phyloP scores from a whole-genome alignment of 2,329 filamentous ascomycete species.

The Sclerotinia spermophila region DNA sequence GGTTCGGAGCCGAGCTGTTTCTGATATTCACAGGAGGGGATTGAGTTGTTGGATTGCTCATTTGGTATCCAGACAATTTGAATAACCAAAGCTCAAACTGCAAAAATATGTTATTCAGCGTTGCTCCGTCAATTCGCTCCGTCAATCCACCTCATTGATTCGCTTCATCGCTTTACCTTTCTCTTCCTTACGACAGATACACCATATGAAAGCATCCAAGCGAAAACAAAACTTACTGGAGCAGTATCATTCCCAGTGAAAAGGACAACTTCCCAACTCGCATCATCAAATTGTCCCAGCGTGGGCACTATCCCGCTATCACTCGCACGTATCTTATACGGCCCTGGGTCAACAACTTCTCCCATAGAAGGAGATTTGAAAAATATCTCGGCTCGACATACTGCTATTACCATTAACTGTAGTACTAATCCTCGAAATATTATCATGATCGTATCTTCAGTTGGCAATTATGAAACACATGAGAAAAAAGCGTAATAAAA shows the following conservation, averaged over 20 bases:
- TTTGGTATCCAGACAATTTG: neutral
- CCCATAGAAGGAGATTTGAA: slow-evolving; percentile 10
- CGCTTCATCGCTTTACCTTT: neutral
- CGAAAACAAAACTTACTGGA: slow-evolving; percentile 5
- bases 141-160: neutral
- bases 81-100: neutral
- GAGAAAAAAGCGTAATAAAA: neutral
- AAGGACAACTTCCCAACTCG: slow-evolving; percentile 12
- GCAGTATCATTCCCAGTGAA: slow-evolving; percentile 12
- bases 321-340: slow-evolving; percentile 3
- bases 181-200: neutral
- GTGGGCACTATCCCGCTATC: slow-evolving; percentile 14
- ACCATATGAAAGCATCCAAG: neutral
- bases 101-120: neutral
- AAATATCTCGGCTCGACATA: slow-evolving; percentile 7
- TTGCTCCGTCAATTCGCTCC: neutral
- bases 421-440: neutral
- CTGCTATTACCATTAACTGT: neutral
- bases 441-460: neutral
- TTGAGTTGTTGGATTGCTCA: slow-evolving; percentile 8
- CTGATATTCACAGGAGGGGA: slow-evolving; percentile 3
- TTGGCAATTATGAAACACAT: neutral
- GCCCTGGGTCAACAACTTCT: neutral
- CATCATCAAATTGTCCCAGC: neutral
- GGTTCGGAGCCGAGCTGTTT: neutral